These are phyloP conservation scores for Neophaeococcomyces mojaviensis DNA, from an alignment of 2,329 filamentous ascomycete species.

Conservation along the genomic window DNA sequence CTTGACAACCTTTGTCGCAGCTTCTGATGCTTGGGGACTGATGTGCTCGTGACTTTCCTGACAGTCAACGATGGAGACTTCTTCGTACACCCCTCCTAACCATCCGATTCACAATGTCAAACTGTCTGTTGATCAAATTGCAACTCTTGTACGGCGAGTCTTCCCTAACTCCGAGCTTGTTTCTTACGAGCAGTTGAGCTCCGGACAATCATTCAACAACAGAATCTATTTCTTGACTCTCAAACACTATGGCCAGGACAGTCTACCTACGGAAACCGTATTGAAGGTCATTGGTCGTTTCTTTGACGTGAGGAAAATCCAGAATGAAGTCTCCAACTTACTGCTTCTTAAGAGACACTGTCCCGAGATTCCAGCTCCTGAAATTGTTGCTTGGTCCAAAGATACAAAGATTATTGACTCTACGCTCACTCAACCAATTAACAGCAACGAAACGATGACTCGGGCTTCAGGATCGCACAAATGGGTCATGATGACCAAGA, in stretches of 20 bases:
- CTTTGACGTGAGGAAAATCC: conserved; percentile 15
- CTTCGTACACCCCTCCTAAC: conserved; percentile 10
- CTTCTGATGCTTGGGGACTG: too few relatives aligned
- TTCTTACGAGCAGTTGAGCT: conserved; percentile 11
- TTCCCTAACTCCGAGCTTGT: conserved; percentile 15
- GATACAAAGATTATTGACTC: conserved; percentile 13
- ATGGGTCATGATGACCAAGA: conserved; percentile 8
- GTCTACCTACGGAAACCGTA: conserved; percentile 9
- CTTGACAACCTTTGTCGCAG: too few relatives aligned
- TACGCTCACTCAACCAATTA: conserved; percentile 4
- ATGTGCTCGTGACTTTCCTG: too few relatives aligned
- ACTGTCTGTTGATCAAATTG: conserved; percentile 16
- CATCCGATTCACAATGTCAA: conserved; percentile 18
- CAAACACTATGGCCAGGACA: not conserved
- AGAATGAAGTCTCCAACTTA: conserved; percentile 17
- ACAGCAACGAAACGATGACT: not conserved
- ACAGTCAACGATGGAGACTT: not conserved
- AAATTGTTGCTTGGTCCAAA: conserved; percentile 18
- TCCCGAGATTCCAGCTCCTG: conserved; percentile 14
- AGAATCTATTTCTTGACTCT: conserved; percentile 20
- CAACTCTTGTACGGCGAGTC: conserved; percentile 11
- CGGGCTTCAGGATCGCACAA: conserved; percentile 5
- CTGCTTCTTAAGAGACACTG: conserved; percentile 17
- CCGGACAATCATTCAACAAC: conserved; percentile 20
- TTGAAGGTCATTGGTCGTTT: conserved; percentile 15